Conservation (phyloP, 2,329 filamentous ascomycete genomes). For the Alternaria gaisen region DNA sequence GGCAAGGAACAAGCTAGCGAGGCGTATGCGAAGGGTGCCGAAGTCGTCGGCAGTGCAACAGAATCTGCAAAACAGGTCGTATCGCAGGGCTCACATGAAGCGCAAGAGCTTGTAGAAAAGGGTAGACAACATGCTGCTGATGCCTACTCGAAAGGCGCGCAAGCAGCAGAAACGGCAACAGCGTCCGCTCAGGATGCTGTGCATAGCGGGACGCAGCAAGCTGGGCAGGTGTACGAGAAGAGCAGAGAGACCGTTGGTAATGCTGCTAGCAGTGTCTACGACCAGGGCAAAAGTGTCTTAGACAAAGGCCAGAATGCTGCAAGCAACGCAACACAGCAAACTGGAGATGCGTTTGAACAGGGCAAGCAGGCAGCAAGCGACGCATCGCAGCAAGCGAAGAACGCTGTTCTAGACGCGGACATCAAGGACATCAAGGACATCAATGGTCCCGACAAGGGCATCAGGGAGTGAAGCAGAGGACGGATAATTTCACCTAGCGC, state of each 20-base stretch:
- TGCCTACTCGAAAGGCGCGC: conserved; percentile 16
- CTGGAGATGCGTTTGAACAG: conserved; percentile 32
- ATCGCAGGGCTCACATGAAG: conserved; percentile 37
- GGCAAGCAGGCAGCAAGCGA: conserved; percentile 28
- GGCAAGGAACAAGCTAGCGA: conserved; percentile 40
- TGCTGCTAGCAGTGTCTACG: conserved; percentile 1
- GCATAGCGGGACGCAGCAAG: conserved; percentile 16
- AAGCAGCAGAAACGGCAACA: conserved; percentile 19
- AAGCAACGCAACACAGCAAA: conserved; percentile 19
- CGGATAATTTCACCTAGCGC: not conserved
- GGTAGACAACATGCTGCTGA: conserved; percentile 35
- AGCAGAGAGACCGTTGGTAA: conserved; percentile 11
- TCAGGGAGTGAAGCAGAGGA: conserved; percentile 22
- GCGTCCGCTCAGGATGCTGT: conserved; percentile 15
- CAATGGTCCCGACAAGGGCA: conserved; percentile 23
- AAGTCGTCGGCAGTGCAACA: conserved; percentile 36
- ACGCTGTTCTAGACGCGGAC: conserved; percentile 25
- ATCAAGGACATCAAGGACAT: conserved; percentile 31
- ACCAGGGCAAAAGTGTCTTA: conserved; percentile 32
- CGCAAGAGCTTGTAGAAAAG: conserved; percentile 37
- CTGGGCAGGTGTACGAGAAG: conserved; percentile 3
- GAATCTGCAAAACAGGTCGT: conserved; percentile 38
- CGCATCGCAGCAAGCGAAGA: conserved; percentile 28
- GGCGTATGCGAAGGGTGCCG: conserved; percentile 34
- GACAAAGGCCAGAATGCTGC: conserved; percentile 35